Base-by-base conservation (phyloP, 192 early-diverging fungal genomes). In the Backusella tarrabulga region DNA sequence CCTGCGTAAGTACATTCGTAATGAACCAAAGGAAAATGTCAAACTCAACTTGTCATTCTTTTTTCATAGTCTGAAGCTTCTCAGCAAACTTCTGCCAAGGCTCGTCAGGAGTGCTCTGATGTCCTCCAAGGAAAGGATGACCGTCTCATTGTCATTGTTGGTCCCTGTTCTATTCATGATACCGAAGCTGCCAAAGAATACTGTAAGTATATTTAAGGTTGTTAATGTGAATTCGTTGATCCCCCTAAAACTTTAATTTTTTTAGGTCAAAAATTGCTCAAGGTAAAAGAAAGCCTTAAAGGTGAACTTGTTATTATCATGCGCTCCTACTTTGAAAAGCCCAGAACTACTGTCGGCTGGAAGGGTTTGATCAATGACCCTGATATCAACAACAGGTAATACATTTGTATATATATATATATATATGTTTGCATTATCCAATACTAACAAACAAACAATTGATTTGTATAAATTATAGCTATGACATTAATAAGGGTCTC, bases 351-450 rank as follows among this genome's bases (percentile, higher is more conserved):
- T 17, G 89, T 95, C 12, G 96, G 96, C 19, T 98, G 96, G 96
- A 97, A 97, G 83, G 97, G 96, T 32, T 87, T 98, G 41, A 98
- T 95, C 81, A 93, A 93, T 80, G 93, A 93, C 74, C 92, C 93
- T 32, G 82, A 87, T 32, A 83, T 93, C 40, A 91, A 95, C 81
- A 87, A 89, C 84, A 86, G 86, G 85, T 85, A 79, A 77, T 46
- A 0, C 4, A 23, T 78, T 68, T 66, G 14, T 15, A 44, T 3
- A 17, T 19, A 7, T 11, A 21, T n/a, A n/a, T n/a, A 56, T 66
- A 56, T 2, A 26, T 72, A 1, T 50, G 11, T 46, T 44, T 73
- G 41, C 63, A 4, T 77, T 12, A 2, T 73, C 14, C 17, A 63
- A 15, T 63, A 29, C 26, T 63, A 29, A 63, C 56, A 23, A 54